A percentile compares a stretch with the other conserved stretches of the same genome.
These are phyloP conservation scores for Pichia occidentalis DNA, from an alignment of 805 yeast species.

Conservation along the genomic window DNA sequence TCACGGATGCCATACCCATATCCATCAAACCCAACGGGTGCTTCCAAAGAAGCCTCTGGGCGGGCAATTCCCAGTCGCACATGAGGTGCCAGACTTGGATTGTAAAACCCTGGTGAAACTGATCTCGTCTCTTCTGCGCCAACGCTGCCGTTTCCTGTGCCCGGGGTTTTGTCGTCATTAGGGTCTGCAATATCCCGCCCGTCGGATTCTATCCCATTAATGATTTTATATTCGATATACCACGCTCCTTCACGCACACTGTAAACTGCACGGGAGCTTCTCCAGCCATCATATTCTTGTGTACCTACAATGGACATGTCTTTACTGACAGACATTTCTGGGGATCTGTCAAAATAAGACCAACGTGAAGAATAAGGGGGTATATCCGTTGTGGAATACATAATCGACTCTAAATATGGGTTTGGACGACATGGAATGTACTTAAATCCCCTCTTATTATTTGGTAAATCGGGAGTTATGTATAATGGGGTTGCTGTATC, in stretches of 20 bases:
- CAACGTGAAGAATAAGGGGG: constrained; percentile 57
- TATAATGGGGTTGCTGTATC: constrained; percentile 26
- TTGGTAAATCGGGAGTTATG: constrained; percentile 69
- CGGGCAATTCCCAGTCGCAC: constrained; percentile 81
- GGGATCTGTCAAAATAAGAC: constrained; percentile 64
- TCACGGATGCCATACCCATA: constrained; percentile 91
- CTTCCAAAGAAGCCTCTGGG: constrained; percentile 83
- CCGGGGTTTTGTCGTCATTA: constrained; percentile 22
- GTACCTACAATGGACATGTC: constrained; percentile 44
- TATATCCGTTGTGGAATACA: constrained; percentile 67
- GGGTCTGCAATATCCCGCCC: constrained; percentile 1
- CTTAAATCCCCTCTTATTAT: constrained; percentile 72
- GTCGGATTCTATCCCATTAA: constrained; percentile 24
- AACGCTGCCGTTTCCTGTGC: constrained; percentile 6
- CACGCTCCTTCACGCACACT: constrained; percentile 72
- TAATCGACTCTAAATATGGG: constrained; percentile 46
- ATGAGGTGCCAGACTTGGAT: constrained; percentile 24
- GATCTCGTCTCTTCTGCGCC: constrained; percentile 3
- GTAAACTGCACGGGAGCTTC: constrained; percentile 67
- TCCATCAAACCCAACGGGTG: constrained; percentile 93
- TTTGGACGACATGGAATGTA: constrained; percentile 75
- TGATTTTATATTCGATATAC: constrained; percentile 70
- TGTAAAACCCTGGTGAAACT: constrained; percentile 2
- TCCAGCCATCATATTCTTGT: constrained; percentile 56
- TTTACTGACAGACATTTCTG: constrained; percentile 42